These are phyloP conservation scores for Rutstroemia sp. DNA, from an alignment of 2,329 filamentous ascomycete species.

Conservation along the genomic window DNA sequence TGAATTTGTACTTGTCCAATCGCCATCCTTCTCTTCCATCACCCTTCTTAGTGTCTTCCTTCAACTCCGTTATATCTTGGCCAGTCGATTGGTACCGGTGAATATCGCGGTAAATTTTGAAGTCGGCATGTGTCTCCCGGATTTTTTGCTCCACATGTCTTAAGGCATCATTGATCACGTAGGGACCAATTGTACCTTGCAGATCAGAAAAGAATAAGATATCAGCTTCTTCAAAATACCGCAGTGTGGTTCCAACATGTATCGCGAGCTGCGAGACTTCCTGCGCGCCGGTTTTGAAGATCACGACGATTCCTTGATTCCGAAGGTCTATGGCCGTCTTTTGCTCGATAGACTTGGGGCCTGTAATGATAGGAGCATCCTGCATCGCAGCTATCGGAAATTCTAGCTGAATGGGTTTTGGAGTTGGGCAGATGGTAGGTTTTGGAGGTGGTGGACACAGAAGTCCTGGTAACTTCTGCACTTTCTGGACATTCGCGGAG, in stretches of 20 bases:
- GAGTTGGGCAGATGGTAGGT: background rate
- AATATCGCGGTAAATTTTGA: slow-evolving; percentile 37
- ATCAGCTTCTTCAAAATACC: slow-evolving; percentile 36
- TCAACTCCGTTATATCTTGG: slow-evolving; percentile 37
- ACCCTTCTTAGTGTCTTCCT: slow-evolving; percentile 10
- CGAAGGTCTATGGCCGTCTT: slow-evolving; percentile 10
- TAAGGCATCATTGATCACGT: slow-evolving; percentile 40
- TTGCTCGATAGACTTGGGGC: slow-evolving; percentile 4
- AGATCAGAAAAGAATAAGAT: slow-evolving; percentile 53
- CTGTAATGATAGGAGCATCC: background rate
- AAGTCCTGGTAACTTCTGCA: background rate
- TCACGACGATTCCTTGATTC: slow-evolving; percentile 27
- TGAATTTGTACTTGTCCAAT: slow-evolving; percentile 55
- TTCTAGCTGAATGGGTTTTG: background rate
- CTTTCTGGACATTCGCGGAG: background rate
- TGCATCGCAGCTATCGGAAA: background rate
- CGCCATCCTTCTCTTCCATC: slow-evolving; percentile 37
- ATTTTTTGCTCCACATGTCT: slow-evolving; percentile 37
- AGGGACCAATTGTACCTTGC: slow-evolving; percentile 38
- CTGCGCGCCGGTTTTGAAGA: slow-evolving; percentile 52
- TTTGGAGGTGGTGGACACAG: background rate
- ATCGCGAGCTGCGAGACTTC: slow-evolving; percentile 45
- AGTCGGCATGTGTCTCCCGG: slow-evolving; percentile 37
- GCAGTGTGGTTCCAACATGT: slow-evolving; percentile 45
- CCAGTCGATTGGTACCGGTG: slow-evolving; percentile 38